phyloP scores from a whole-genome alignment of 2,329 filamentous ascomycete species.

The Raffaelea albimanens region DNA sequence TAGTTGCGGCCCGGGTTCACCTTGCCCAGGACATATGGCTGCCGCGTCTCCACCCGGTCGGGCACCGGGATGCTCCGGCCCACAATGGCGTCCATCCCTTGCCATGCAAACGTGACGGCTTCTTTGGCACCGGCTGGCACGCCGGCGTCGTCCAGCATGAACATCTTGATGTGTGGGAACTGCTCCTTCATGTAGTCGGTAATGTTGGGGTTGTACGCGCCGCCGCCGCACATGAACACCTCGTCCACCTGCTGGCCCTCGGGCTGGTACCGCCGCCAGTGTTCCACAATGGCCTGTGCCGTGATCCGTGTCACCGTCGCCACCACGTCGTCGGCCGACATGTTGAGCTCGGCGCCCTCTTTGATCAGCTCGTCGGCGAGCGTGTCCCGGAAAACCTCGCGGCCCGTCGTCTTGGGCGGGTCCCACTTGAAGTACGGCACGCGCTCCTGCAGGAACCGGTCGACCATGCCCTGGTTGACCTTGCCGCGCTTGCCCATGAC shows the following conservation, averaged over 20 bases:
- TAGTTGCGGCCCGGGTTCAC: conserved; percentile 45
- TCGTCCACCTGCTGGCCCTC: conserved; percentile 30
- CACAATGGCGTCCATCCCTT: conserved; percentile 49
- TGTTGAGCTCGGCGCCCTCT: conserved; percentile 31
- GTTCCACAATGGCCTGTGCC: conserved; percentile 44
- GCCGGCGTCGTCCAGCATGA: conserved; percentile 47
- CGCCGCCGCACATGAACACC: conserved; percentile 52
- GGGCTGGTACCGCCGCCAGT: conserved; percentile 37
- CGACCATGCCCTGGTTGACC: conserved; percentile 40
- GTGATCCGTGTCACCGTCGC: conserved; percentile 52
- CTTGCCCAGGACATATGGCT: conserved; percentile 44
- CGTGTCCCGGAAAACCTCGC: conserved; percentile 48
- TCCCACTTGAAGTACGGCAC: conserved; percentile 40
- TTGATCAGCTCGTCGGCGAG: conserved; percentile 41
- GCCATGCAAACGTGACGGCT: conserved; percentile 50
- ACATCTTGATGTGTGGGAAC: conserved; percentile 38
- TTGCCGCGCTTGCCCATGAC: conserved; percentile 37
- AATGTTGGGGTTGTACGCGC: conserved; percentile 50
- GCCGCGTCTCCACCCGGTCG: conserved; percentile 38
- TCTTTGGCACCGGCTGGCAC: conserved; percentile 50
- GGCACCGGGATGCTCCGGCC: conserved; percentile 46
- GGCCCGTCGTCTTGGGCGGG: conserved; percentile 48
- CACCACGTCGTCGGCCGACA: conserved; percentile 41
- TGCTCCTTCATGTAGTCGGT: conserved; percentile 37
- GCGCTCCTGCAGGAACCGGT: conserved; percentile 32